Evolutionary conservation across 2,329 filamentous ascomycete genomes (phyloP).

Genomic region (Pyrenophora teres): DNA sequence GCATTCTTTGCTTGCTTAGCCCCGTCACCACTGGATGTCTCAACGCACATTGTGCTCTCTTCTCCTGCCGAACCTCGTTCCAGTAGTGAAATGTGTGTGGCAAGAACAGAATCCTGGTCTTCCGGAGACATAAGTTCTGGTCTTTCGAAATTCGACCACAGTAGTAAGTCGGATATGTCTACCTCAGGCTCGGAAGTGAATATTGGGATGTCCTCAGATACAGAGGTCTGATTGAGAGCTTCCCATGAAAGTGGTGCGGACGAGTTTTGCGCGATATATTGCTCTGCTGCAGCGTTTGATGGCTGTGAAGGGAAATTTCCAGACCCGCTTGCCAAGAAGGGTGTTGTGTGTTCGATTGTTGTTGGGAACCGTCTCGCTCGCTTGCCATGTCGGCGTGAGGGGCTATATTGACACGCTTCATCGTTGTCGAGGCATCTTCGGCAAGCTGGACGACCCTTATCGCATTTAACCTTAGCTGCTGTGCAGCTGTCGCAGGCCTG

Average conservation of each 20-base stretch:
- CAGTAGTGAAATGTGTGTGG: background rate
- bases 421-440: slow-evolving; percentile 1
- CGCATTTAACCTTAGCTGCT: slow-evolving; percentile 1
- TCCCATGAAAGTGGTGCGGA: background rate
- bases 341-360: background rate
- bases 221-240: background rate
- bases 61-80: background rate
- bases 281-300: background rate
- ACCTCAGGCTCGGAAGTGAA: background rate
- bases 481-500: slow-evolving; percentile 1
- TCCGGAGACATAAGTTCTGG: background rate
- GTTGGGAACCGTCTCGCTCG: background rate
- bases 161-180: slow-evolving; percentile 1
- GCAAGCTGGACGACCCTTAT: slow-evolving; percentile 1
- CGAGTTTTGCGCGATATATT: background rate
- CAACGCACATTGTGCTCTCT: background rate
- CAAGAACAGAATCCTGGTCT: background rate
- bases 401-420: background rate
- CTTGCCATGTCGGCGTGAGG: slow-evolving; percentile 1
- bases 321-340: background rate
- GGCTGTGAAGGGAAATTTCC: background rate
- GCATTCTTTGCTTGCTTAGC: background rate
- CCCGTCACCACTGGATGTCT: background rate
- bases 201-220: background rate
- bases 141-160: slow-evolving; percentile 1